A percentile compares a stretch with the other conserved stretches of the same genome.
Conservation (phyloP, 345 rosid genomes). For the Populus davidiana region DNA sequence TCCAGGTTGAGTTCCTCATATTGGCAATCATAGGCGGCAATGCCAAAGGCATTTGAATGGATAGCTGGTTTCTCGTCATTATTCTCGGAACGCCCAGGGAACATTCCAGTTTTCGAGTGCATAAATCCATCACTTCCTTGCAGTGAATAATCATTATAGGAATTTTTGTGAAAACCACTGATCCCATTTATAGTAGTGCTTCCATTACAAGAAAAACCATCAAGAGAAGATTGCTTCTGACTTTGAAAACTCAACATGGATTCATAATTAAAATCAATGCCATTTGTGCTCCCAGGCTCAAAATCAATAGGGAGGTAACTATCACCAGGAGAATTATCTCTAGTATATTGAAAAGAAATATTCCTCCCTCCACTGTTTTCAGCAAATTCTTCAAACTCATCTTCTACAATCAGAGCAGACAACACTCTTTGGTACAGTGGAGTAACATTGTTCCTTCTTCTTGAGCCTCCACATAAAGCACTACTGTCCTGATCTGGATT, state of each 20-base stretch:
- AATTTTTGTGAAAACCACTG: constrained; percentile 12
- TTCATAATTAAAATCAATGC: constrained; percentile 28
- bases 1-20: constrained; percentile 39
- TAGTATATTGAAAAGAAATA: constrained; percentile 19
- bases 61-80: constrained; percentile 14
- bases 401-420: constrained; percentile 54
- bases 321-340: constrained; percentile 24
- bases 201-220: constrained; percentile 32
- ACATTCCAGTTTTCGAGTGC: constrained; percentile 17
- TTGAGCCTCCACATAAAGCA: constrained; percentile 22
- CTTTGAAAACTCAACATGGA: constrained; percentile 23
- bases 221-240: constrained; percentile 24
- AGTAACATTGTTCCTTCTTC: constrained; percentile 23
- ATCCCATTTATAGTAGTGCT: constrained; percentile 7
- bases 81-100: constrained; percentile 17
- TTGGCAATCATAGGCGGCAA: constrained; percentile 28
- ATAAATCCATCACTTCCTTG: constrained; percentile 21
- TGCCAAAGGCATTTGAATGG: constrained; percentile 10
- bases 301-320: constrained; percentile 11
- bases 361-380: constrained; percentile 31
- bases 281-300: constrained; percentile 29
- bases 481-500: constrained; percentile 18
- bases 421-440: constrained; percentile 58
- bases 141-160: constrained; percentile 15
- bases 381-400: constrained; percentile 39